Evolutionary conservation across 2,329 filamentous ascomycete genomes (phyloP), one percentile per base, ranked within the genome.

Genomic region (Aspergillus pseudotamarii): DNA sequence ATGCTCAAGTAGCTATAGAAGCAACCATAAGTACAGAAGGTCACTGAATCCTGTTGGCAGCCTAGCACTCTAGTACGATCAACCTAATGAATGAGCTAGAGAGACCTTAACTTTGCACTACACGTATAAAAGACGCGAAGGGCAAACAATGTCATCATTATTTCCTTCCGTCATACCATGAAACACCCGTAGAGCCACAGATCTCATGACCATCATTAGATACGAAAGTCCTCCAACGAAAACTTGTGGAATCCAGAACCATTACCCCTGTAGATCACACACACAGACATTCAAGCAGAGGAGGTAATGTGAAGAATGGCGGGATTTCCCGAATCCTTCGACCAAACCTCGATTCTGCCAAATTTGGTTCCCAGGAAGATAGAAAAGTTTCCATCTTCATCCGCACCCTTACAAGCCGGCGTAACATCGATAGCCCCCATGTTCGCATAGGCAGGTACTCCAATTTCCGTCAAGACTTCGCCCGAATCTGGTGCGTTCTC

Each of bases 281-380:
- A 30, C 0, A 30, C 23, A 9, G 12, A 26, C 14, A 16, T 5
- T n/a, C 16, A 50, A 6, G 26, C 2, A 50, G 23, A 50, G 1
- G 21, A 65, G 9, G 26, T 65, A 26, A 65, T 50, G 36, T 63
- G 65, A 12, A 67, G 55, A 30, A 65, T 55, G 14, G 65, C 63
- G 1, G 63, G 61, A 36, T 59, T 60, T 23, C 61, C 63, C 14
- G 59, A 57, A 6, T 67, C 61, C 45, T 62, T 65, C 10, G 63
- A 65, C 59, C 59, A 67, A 14, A 67, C 53, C 57, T 67, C 65
- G 50, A 60, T 60, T 21, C 45, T 60, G 5, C 58, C 63, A n/a
- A 48, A 61, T 23, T 58, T 41, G 0, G 58, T 59, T 4, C 63
- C 63, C 10, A 67, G 12, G 30, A 65, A 67, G 4, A 67, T 60